Evolutionary conservation across 257 asterid genomes (phyloP).

Genomic region (Nicotiana undulata): DNA sequence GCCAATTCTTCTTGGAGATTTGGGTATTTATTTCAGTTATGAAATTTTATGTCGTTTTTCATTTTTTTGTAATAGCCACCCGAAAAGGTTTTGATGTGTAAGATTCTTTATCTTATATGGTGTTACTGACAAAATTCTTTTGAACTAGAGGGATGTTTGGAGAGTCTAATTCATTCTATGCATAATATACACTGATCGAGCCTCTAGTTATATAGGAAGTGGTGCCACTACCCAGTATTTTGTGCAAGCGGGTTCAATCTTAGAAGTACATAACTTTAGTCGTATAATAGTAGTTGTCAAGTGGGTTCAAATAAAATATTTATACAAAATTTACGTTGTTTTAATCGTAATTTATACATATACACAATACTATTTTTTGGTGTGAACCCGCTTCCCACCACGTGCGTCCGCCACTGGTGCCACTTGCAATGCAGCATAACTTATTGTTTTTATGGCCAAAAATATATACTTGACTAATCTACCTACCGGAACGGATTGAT

Average conservation of each 20-base stretch:
- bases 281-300: too few relatives aligned
- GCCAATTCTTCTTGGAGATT: not conserved
- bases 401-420: too few relatives aligned
- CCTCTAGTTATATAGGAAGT: not conserved
- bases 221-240: too few relatives aligned
- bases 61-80: not conserved
- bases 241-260: too few relatives aligned
- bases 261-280: too few relatives aligned
- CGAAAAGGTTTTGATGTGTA: not conserved
- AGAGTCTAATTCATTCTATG: not conserved
- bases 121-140: not conserved
- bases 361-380: too few relatives aligned
- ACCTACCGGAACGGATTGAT: not conserved
- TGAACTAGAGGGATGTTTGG: not conserved
- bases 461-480: not conserved
- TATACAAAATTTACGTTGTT: too few relatives aligned
- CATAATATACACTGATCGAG: not conserved
- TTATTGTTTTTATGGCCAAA: not conserved
- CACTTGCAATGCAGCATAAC: not conserved
- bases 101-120: not conserved
- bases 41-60: not conserved
- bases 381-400: too few relatives aligned
- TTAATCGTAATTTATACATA: too few relatives aligned
- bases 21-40: not conserved
- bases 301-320: too few relatives aligned